Percentiles rank a stretch among this genome's conserved stretches.
Evolutionary conservation across 148 eudicot genomes (phyloP).

Genomic region (Vaccinium macrocarpon): DNA sequence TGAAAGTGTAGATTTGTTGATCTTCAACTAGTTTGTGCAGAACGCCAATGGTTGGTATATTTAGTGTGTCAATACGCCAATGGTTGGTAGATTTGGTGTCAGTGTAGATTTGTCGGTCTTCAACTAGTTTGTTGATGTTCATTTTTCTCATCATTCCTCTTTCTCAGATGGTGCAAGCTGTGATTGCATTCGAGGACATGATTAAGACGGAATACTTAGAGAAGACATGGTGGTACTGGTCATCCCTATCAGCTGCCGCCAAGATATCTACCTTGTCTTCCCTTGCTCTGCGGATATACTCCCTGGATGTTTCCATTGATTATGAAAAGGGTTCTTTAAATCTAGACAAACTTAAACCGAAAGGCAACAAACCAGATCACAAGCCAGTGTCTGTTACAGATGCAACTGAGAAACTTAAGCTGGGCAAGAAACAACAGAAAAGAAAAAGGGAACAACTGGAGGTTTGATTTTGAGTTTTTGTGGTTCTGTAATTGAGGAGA

Average conservation of each 20-base stretch:
- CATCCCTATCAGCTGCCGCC: slow-evolving; percentile 70
- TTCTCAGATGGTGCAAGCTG: slow-evolving; percentile 68
- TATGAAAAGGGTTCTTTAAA: slow-evolving; percentile 38
- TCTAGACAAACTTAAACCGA: slow-evolving; percentile 21
- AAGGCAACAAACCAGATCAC: slow-evolving; percentile 31
- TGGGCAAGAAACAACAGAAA: slow-evolving; percentile 36
- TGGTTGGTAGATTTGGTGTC: not conserved
- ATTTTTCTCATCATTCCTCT: not conserved
- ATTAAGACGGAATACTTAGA: slow-evolving; percentile 59
- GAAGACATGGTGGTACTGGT: slow-evolving; percentile 78
- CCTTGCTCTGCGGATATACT: slow-evolving; percentile 62
- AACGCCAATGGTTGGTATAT: not conserved
- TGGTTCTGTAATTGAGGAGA: slow-evolving; percentile 1
- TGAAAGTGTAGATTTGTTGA: not conserved
- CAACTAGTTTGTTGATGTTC: not conserved
- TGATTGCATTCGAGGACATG: slow-evolving; percentile 67
- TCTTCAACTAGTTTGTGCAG: not conserved
- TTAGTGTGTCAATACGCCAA: not conserved
- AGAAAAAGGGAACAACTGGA: slow-evolving; percentile 38
- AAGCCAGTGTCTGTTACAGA: slow-evolving; percentile 32
- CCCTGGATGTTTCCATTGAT: slow-evolving; percentile 60
- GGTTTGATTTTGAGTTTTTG: slow-evolving; percentile 16
- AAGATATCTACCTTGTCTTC: slow-evolving; percentile 59
- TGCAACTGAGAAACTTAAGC: slow-evolving; percentile 37
- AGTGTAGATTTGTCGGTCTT: not conserved